Conservation (phyloP, 225 moss, liverwort and hornwort species). For the Marchantia paleacea region DNA sequence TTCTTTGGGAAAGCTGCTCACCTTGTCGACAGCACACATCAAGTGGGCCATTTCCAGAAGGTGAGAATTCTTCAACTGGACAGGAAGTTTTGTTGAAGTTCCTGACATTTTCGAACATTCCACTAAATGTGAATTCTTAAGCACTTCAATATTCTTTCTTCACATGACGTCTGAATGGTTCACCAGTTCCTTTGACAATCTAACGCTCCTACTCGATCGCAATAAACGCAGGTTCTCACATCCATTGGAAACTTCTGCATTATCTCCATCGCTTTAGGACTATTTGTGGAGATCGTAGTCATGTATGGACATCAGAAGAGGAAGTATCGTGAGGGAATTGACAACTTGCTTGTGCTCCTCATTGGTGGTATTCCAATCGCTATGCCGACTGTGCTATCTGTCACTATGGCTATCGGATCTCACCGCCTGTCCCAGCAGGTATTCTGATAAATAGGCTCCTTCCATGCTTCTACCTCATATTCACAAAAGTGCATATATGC, state of each 20-base stretch:
- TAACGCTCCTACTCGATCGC: background rate
- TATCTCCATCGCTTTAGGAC: slow-evolving; percentile 53
- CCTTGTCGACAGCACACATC: slow-evolving; percentile 76
- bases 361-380: slow-evolving; percentile 84
- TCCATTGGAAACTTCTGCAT: slow-evolving; percentile 78
- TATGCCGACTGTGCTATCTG: slow-evolving; percentile 57
- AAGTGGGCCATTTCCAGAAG: slow-evolving; percentile 77
- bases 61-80: slow-evolving; percentile 32
- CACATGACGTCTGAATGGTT: background rate
- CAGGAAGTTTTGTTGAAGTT: background rate
- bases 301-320: slow-evolving; percentile 70
- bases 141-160: too few relatives aligned
- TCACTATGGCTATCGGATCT: slow-evolving; percentile 59
- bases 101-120: background rate
- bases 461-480: slow-evolving; percentile 30
- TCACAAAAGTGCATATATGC: slow-evolving; percentile 68
- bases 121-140: background rate
- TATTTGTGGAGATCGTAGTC: slow-evolving; percentile 63
- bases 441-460: slow-evolving; percentile 40
- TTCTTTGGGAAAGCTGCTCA: slow-evolving; percentile 87
- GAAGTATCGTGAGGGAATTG: slow-evolving; percentile 52
- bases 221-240: slow-evolving; percentile 20
- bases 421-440: slow-evolving; percentile 57
- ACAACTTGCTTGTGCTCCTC: slow-evolving; percentile 74
- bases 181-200: too few relatives aligned